These are phyloP conservation scores for Fulvia fulva DNA, from an alignment of 2,329 filamentous ascomycete species.

Conservation along the genomic window DNA sequence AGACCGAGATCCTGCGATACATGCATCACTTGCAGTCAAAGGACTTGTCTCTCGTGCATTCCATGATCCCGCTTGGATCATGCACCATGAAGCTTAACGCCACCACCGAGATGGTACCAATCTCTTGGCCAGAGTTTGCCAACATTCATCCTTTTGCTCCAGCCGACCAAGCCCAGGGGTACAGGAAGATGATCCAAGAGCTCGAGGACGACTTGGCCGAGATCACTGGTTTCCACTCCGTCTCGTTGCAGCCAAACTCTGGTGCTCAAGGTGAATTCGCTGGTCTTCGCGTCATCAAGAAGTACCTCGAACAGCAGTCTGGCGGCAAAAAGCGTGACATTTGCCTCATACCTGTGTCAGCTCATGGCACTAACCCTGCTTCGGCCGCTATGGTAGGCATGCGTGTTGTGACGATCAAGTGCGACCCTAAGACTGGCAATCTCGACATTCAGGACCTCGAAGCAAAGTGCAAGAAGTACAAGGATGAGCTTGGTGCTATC, in stretches of 20 bases:
- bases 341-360: conserved; percentile 90
- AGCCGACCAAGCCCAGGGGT: conserved; percentile 60
- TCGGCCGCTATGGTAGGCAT: conserved; percentile 95
- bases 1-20: conserved; percentile 90
- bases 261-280: conserved; percentile 94
- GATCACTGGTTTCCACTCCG: conserved; percentile 86
- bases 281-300: conserved; percentile 81
- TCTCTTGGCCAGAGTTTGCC: conserved; percentile 72
- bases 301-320: conserved; percentile 68
- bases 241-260: conserved; percentile 90
- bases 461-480: conserved; percentile 83
- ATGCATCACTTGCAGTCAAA: conserved; percentile 91
- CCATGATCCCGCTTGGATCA: conserved; percentile 94
- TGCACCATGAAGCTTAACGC: conserved; percentile 99
- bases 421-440: conserved; percentile 80
- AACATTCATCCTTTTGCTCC: conserved; percentile 79
- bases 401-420: conserved; percentile 90
- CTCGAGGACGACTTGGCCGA: conserved; percentile 71
- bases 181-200: conserved; percentile 64
- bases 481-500: conserved; percentile 80
- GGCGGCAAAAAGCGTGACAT: conserved; percentile 71
- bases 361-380: conserved; percentile 92
- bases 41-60: conserved; percentile 89
- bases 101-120: conserved; percentile 81
- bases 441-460: conserved; percentile 81